phyloP scores from a whole-genome alignment of 352 stramenopile species.

The Thalassiosira allenii region DNA sequence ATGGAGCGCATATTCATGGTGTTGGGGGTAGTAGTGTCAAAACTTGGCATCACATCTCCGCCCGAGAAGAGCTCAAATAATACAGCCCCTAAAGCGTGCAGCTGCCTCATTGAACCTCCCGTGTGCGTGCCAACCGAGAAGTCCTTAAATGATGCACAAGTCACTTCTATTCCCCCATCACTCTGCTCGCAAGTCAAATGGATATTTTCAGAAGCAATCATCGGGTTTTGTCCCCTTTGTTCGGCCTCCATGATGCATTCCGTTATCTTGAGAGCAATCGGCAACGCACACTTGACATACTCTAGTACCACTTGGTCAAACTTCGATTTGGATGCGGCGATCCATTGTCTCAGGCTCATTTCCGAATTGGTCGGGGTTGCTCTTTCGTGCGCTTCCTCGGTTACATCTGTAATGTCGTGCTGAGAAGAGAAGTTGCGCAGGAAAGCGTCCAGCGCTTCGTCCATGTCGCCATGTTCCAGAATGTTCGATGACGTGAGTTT shows the following conservation, averaged over 20 bases:
- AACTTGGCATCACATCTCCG: no score
- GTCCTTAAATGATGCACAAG: no score
- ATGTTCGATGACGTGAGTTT: no score
- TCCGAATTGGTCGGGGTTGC: no score
- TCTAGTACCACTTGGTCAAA: background rate
- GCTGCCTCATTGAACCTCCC: no score
- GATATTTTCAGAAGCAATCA: no score
- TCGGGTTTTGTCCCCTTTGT: no score
- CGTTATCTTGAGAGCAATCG: constrained; percentile 35
- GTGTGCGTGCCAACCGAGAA: no score
- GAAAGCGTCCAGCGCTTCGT: background rate
- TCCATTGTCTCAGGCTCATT: constrained; percentile 11
- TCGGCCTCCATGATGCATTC: constrained; percentile 34
- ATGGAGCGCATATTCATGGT: background rate
- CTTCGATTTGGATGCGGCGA: background rate
- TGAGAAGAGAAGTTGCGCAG: background rate
- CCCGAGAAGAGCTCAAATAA: constrained; percentile 25
- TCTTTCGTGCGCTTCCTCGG: background rate
- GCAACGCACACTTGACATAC: constrained; percentile 36
- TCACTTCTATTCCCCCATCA: no score
- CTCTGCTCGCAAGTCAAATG: no score
- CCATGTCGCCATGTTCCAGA: background rate
- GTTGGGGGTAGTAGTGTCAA: background rate
- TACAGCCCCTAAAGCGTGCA: constrained; percentile 8
- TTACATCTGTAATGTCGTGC: background rate